phyloP scores from a whole-genome alignment of 2,329 filamentous ascomycete species.

The Emericellopsis atlantica region DNA sequence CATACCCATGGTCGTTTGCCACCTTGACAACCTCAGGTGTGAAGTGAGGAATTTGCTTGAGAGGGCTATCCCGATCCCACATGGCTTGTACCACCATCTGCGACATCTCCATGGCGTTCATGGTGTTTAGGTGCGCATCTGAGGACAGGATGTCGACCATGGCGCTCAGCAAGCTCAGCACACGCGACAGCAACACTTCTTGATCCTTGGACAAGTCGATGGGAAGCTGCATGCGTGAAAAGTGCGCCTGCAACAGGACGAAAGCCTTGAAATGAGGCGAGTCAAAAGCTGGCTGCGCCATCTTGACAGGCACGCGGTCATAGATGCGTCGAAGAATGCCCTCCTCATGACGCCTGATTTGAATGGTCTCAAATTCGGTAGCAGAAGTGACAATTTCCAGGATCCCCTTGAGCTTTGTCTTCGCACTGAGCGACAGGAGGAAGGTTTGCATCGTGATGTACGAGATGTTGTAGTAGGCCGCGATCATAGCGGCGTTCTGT shows the following conservation, averaged over 20 bases:
- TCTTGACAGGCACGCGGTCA: conserved; percentile 88
- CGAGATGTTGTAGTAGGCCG: conserved; percentile 97
- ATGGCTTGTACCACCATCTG: conserved; percentile 99
- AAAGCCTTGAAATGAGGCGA: conserved; percentile 98
- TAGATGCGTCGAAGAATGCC: conserved; percentile 82
- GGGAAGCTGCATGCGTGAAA: conserved; percentile 91
- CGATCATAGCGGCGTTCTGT: conserved; percentile 94
- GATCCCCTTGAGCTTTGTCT: conserved; percentile 92
- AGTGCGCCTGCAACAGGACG: conserved; percentile 93
- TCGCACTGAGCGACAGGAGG: conserved; percentile 74
- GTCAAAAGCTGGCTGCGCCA: conserved; percentile 74
- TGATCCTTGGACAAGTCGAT: conserved; percentile 95
- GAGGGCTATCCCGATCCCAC: conserved; percentile 94
- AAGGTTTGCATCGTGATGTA: conserved; percentile 99
- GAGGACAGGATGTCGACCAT: conserved; percentile 92
- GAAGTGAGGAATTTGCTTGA: conserved; percentile 98
- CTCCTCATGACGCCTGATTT: conserved; percentile 88
- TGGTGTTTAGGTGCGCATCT: conserved; percentile 90
- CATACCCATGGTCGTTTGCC: conserved; percentile 65
- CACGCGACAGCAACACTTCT: conserved; percentile 72
- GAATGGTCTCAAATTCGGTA: conserved; percentile 90
- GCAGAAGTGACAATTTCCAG: conserved; percentile 95
- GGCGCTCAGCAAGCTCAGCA: conserved; percentile 78
- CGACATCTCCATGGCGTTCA: conserved; percentile 98
- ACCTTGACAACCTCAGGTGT: conserved; percentile 70